phyloP scores from a whole-genome alignment of 352 stramenopile species.

The Peronospora belbahrii region DNA sequence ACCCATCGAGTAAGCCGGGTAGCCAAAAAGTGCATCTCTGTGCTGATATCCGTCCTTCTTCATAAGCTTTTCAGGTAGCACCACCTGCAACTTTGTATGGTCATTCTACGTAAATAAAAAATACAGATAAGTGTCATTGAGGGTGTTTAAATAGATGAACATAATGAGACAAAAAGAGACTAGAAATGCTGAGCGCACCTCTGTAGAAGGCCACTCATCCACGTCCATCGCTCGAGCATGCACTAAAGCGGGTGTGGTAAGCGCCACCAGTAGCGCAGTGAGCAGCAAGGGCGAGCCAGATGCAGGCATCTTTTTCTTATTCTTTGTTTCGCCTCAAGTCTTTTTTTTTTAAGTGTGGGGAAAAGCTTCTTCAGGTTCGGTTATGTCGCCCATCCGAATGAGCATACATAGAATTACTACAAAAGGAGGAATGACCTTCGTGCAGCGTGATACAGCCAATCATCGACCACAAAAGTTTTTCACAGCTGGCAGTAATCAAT shows the following conservation, averaged over 20 bases:
- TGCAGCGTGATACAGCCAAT: constrained; percentile 16
- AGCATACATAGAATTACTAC: background rate
- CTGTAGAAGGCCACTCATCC: constrained; percentile 72
- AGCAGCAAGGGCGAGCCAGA: constrained; percentile 11
- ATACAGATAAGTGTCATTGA: background rate
- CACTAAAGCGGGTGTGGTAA: constrained; percentile 11
- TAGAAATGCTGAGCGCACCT: too few relatives aligned
- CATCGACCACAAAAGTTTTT: constrained; percentile 2
- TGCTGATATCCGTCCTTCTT: constrained; percentile 92
- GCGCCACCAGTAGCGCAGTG: constrained; percentile 18
- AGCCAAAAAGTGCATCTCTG: constrained; percentile 94
- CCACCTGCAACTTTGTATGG: constrained; percentile 85
- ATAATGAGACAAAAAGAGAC: background rate
- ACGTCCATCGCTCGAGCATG: constrained; percentile 58
- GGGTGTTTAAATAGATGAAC: constrained; percentile 10
- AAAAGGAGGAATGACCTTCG: constrained; percentile 14
- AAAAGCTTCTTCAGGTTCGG: constrained; percentile 21
- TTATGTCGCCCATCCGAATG: constrained; percentile 10
- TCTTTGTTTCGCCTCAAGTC: constrained; percentile 15
- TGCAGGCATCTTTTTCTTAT: constrained; percentile 18
- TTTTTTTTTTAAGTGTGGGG: constrained; percentile 12
- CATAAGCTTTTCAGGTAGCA: constrained; percentile 84
- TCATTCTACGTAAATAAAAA: constrained; percentile 41
- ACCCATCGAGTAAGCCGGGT: constrained; percentile 88
- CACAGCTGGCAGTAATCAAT: too few relatives aligned